These are phyloP conservation scores for Annona cherimola DNA, from an alignment of 164 flowering plant genomes.

Conservation along the genomic window DNA sequence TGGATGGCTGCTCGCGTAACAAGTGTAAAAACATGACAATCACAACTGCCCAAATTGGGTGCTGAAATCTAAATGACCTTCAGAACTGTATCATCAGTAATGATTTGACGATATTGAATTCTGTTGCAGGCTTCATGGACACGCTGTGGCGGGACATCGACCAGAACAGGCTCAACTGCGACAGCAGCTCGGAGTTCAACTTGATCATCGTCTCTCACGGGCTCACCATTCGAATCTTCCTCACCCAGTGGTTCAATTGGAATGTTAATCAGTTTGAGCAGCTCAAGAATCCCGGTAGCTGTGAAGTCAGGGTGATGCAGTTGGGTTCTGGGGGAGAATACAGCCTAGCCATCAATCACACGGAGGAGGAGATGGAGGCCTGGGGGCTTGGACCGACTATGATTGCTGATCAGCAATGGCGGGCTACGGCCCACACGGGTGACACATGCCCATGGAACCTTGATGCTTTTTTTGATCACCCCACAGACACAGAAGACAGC, in stretches of 20 bases:
- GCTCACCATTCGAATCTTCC: slow-evolving; percentile 69
- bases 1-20: too few relatives aligned
- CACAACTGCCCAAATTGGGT: too few relatives aligned
- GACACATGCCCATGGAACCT: slow-evolving; percentile 70
- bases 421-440: slow-evolving; percentile 45
- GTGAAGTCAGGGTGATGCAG: slow-evolving; percentile 75
- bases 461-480: slow-evolving; percentile 51
- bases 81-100: too few relatives aligned
- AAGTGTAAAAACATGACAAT: too few relatives aligned
- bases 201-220: slow-evolving; percentile 77
- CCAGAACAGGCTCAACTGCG: slow-evolving; percentile 59
- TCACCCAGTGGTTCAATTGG: slow-evolving; percentile 98
- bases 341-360: slow-evolving; percentile 77
- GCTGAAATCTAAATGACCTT: too few relatives aligned
- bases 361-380: slow-evolving; percentile 57
- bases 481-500: slow-evolving; percentile 40
- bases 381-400: slow-evolving; percentile 89
- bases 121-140: slow-evolving; percentile 76
- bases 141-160: slow-evolving; percentile 95
- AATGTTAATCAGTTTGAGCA: slow-evolving; percentile 86
- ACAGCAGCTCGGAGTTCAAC: slow-evolving; percentile 45
- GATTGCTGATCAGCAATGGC: slow-evolving; percentile 84
- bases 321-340: slow-evolving; percentile 82
- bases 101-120: too few relatives aligned
- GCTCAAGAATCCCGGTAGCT: slow-evolving; percentile 63